Evolutionary conservation across 768 basidiomycete species (phyloP).

Genomic region (Panus rudis): DNA sequence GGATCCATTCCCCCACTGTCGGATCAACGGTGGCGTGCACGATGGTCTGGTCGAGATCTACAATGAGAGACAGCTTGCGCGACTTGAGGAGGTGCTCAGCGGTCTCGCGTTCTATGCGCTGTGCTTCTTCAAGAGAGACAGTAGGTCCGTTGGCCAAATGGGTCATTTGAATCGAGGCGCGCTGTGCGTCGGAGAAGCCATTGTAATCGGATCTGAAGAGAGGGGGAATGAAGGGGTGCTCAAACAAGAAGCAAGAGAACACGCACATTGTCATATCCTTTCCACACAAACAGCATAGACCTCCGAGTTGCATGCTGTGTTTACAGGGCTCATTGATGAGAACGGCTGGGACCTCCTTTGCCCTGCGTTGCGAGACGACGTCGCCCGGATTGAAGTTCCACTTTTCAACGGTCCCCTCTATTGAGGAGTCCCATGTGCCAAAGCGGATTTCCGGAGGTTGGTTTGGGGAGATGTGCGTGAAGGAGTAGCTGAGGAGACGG

Average conservation of each 20-base stretch:
- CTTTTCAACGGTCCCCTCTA: conserved; percentile 68
- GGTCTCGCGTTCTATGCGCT: conserved; percentile 78
- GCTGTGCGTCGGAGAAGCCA: conserved; percentile 78
- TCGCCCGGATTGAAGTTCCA: conserved; percentile 71
- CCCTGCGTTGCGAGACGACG: conserved; percentile 49
- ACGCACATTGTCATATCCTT: conserved; percentile 90
- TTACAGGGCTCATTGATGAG: conserved; percentile 87
- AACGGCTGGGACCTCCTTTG: conserved; percentile 55
- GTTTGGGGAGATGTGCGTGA: conserved; percentile 49
- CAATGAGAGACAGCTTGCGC: conserved; percentile 86
- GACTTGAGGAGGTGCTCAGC: conserved; percentile 69
- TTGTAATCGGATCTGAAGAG: conserved; percentile 70
- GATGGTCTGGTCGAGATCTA: conserved; percentile 98
- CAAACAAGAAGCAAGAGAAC: conserved; percentile 3
- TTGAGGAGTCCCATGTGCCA: conserved; percentile 85
- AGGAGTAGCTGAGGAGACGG: conserved; percentile 80
- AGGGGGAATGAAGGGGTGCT: neutral
- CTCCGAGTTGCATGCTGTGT: conserved; percentile 88
- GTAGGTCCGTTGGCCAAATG: conserved; percentile 89
- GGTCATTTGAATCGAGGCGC: conserved; percentile 90
- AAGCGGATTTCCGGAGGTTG: conserved; percentile 61
- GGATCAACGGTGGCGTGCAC: conserved; percentile 98
- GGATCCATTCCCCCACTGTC: conserved; percentile 96
- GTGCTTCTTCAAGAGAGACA: conserved; percentile 89
- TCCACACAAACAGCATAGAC: conserved; percentile 90